Conservation (phyloP, 345 rosid genomes). For the Adansonia digitata region DNA sequence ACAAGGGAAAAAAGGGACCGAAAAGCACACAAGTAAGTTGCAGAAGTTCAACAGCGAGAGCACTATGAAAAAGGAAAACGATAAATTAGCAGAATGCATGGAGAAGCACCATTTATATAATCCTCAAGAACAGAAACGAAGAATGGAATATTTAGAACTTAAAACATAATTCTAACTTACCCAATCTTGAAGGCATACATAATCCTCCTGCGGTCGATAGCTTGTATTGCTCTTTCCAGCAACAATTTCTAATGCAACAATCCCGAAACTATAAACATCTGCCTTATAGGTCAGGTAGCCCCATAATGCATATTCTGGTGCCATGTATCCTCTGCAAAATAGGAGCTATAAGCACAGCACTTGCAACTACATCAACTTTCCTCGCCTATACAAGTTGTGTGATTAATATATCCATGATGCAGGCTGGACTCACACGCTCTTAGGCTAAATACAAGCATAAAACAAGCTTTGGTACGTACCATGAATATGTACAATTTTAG, state of each 20-base stretch:
- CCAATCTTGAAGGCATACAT: constrained; percentile 54
- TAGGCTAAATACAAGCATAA: background rate
- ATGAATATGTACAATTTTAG: background rate
- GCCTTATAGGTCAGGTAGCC: constrained; percentile 56
- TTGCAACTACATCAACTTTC: background rate
- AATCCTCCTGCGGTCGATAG: constrained; percentile 32
- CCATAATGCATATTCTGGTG: constrained; percentile 67
- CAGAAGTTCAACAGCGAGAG: background rate
- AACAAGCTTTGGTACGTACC: background rate
- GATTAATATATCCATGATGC: background rate
- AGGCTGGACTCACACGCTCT: background rate
- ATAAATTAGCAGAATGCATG: too few species aligned
- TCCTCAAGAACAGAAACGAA: background rate
- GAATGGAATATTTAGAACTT: background rate
- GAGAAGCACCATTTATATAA: background rate
- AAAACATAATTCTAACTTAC: constrained; percentile 18
- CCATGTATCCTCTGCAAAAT: constrained; percentile 48
- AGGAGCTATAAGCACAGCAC: background rate
- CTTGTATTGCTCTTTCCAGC: constrained; percentile 45
- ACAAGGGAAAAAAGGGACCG: background rate
- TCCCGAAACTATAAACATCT: constrained; percentile 62
- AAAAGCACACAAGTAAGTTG: background rate
- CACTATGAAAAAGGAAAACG: background rate
- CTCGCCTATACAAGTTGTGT: background rate
- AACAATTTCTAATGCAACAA: constrained; percentile 51